These are phyloP conservation scores for Eragrostis curvula DNA, from an alignment of 176 grass and related monocot species.

Conservation along the genomic window DNA sequence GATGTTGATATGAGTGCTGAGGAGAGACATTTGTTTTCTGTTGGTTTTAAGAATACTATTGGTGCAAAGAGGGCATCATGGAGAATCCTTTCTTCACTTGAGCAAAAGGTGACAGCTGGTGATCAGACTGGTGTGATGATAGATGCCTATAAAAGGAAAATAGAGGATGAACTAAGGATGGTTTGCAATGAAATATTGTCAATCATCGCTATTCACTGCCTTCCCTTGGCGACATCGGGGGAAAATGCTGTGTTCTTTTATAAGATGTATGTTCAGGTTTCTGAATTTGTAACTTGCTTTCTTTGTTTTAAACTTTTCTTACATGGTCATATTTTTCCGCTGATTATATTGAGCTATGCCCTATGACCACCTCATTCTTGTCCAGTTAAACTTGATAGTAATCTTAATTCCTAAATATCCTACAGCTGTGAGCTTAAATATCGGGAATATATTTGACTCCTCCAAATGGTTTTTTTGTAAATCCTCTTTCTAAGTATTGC, in stretches of 20 bases:
- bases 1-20: conserved; percentile 85
- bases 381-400: conserved; percentile 9
- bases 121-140: conserved; percentile 52
- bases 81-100: conserved; percentile 67
- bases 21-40: conserved; percentile 79
- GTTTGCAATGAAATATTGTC: conserved; percentile 87
- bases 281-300: conserved; percentile 6
- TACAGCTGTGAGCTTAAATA: conserved; percentile 13
- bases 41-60: conserved; percentile 83
- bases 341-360: conserved; percentile 21
- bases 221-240: conserved; percentile 65
- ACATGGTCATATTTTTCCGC: background rate
- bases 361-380: background rate
- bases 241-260: conserved; percentile 89
- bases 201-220: conserved; percentile 88
- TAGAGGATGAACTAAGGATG: conserved; percentile 73
- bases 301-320: background rate
- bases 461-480: background rate
- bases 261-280: conserved; percentile 78
- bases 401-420: background rate
- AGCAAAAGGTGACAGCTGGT: conserved; percentile 46
- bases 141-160: conserved; percentile 63
- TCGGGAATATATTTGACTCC: background rate
- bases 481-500: conserved; percentile 24
- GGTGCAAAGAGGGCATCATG: conserved; percentile 75